phyloP scores from a whole-genome alignment of 495 filamentous ascomycete genomes.

The Hyaloscypha hepaticicola region DNA sequence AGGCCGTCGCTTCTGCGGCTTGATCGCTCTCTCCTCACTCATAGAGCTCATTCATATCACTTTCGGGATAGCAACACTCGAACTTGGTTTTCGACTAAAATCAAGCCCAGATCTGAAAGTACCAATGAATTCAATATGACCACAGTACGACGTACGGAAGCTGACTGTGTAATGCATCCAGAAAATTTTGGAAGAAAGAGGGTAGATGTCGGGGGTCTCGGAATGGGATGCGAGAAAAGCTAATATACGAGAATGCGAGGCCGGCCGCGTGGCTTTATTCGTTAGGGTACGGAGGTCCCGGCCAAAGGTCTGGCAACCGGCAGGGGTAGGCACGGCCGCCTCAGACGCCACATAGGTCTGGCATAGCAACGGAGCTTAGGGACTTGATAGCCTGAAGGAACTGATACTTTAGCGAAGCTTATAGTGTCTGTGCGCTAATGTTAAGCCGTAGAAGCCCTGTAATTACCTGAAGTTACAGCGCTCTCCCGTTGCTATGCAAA shows the following conservation, averaged over 20 bases:
- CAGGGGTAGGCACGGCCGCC: no score
- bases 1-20: conserved; percentile 12
- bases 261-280: not conserved
- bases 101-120: not conserved
- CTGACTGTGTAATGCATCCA: not conserved
- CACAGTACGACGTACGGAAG: not conserved
- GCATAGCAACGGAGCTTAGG: no score
- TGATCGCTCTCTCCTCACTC: not conserved
- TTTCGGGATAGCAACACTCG: not conserved
- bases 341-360: no score
- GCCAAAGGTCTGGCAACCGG: no score
- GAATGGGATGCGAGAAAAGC: not conserved
- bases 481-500: no score
- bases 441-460: no score
- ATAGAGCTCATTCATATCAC: not conserved
- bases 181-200: not conserved
- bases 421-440: no score
- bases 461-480: no score
- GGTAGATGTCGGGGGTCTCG: not conserved
- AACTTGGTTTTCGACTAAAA: no score
- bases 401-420: no score
- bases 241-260: not conserved
- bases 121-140: not conserved
- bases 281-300: no score
- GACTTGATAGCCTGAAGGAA: no score